A percentile compares a stretch with the other conserved stretches of the same genome.
These are phyloP conservation scores for Aspergillus olivimuriae DNA, from an alignment of 495 filamentous ascomycete species.

Conservation along the genomic window DNA sequence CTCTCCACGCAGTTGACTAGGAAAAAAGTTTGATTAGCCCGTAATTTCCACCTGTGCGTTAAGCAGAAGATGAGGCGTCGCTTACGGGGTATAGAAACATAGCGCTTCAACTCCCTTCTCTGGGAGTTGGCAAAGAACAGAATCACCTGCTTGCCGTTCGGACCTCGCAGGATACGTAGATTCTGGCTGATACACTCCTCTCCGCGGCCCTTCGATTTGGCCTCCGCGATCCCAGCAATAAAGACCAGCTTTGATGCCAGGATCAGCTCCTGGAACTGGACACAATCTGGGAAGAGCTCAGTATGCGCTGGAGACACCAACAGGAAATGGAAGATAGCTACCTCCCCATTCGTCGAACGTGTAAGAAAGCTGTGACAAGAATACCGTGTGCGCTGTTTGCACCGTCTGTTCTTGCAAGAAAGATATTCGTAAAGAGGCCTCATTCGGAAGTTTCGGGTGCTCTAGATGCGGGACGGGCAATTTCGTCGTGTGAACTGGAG, in stretches of 20 bases:
- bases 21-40: too few relatives aligned
- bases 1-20: conserved; percentile 37
- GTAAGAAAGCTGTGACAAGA: conserved; percentile 39
- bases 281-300: conserved; percentile 22
- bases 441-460: conserved; percentile 31
- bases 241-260: conserved; percentile 37
- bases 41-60: not conserved
- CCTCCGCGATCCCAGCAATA: conserved; percentile 40
- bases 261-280: conserved; percentile 39
- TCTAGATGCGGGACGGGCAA: conserved; percentile 41
- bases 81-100: conserved; percentile 40
- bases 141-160: conserved; percentile 32
- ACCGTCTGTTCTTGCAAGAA: conserved; percentile 44
- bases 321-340: conserved; percentile 9
- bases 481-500: conserved; percentile 33
- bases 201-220: conserved; percentile 41
- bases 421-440: conserved; percentile 33
- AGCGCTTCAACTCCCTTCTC: conserved; percentile 34
- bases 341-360: conserved; percentile 40
- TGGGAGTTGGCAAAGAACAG: conserved; percentile 43
- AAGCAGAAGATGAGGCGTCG: not conserved
- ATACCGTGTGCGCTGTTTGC: conserved; percentile 34
- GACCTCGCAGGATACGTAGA: conserved; percentile 34
- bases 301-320: not conserved
- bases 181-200: conserved; percentile 48